phyloP scores from a whole-genome alignment of 83 land plant species.

The Picea abies region DNA sequence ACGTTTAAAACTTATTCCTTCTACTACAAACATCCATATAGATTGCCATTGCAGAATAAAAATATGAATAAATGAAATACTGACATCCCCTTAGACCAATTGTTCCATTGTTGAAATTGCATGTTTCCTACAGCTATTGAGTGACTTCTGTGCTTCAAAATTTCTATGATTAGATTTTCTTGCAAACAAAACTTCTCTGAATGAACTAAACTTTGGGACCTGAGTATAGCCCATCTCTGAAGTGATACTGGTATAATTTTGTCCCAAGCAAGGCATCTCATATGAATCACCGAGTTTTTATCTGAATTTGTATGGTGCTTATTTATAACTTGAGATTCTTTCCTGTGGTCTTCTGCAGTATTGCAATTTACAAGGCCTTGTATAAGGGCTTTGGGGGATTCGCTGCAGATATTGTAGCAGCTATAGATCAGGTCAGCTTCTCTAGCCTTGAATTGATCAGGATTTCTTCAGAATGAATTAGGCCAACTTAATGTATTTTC shows the following conservation, averaged over 20 bases:
- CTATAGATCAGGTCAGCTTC: slow-evolving; percentile 83
- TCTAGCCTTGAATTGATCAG: background rate
- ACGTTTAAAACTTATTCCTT: background rate
- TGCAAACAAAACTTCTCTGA: no score
- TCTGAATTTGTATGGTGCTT: background rate
- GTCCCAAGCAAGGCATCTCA: no score
- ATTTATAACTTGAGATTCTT: background rate
- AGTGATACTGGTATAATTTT: no score
- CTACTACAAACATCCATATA: background rate
- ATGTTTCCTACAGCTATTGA: no score
- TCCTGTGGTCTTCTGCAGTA: slow-evolving; percentile 44
- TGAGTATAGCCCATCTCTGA: no score
- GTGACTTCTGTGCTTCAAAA: no score
- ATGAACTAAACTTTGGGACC: no score
- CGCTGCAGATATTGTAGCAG: slow-evolving; percentile 95
- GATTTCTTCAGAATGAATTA: slow-evolving; percentile 14
- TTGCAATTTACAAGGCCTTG: slow-evolving; percentile 94
- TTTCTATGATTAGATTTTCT: no score
- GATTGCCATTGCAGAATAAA: background rate
- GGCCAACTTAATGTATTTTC: slow-evolving; percentile 14
- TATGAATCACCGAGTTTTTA: no score
- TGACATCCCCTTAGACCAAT: no score
- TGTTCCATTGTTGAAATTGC: no score
- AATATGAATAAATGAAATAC: no score
- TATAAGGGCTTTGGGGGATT: slow-evolving; percentile 92